Conservation (phyloP, 192 early-diverging fungal genomes). For the Entomortierella lignicola region DNA sequence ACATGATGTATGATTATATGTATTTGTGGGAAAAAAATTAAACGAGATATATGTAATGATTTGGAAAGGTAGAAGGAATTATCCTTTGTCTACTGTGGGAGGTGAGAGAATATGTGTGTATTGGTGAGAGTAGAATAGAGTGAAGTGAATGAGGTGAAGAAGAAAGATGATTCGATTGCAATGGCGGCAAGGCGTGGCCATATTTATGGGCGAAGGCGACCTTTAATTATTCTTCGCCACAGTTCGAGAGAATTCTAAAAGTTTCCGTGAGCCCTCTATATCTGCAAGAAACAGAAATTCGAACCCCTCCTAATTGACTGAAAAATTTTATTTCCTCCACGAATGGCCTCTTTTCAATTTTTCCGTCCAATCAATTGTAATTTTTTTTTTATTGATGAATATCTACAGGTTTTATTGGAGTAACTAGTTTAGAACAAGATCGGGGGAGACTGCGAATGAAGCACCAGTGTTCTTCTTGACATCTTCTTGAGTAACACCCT, state of each 20-base stretch:
- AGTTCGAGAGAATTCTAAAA: background rate
- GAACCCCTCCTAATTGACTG: background rate
- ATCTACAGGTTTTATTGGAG: background rate
- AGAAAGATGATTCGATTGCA: slow-evolving; percentile 1
- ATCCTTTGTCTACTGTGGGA: background rate
- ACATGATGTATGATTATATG: slow-evolving; percentile 13
- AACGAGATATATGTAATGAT: background rate
- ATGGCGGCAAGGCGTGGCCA: background rate
- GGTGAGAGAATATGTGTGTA: background rate
- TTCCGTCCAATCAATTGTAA: too few relatives aligned
- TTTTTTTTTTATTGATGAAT: background rate
- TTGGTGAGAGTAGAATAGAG: background rate
- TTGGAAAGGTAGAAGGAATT: background rate
- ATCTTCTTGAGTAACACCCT: slow-evolving; percentile 70
- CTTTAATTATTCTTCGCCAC: slow-evolving; percentile 1
- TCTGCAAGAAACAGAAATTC: background rate
- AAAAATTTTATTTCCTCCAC: too few relatives aligned
- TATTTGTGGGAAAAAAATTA: background rate
- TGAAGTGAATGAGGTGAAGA: slow-evolving; percentile 1
- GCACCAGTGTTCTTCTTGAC: slow-evolving; percentile 73
- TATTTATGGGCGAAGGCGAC: background rate
- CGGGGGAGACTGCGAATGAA: slow-evolving; percentile 63
- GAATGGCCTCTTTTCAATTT: background rate
- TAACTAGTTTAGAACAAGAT: slow-evolving; percentile 40
- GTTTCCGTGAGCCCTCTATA: background rate